A percentile compares a stretch with the other conserved stretches of the same genome.
phyloP scores from a whole-genome alignment of 768 basidiomycete species.

The Guyanaporus albipodus region DNA sequence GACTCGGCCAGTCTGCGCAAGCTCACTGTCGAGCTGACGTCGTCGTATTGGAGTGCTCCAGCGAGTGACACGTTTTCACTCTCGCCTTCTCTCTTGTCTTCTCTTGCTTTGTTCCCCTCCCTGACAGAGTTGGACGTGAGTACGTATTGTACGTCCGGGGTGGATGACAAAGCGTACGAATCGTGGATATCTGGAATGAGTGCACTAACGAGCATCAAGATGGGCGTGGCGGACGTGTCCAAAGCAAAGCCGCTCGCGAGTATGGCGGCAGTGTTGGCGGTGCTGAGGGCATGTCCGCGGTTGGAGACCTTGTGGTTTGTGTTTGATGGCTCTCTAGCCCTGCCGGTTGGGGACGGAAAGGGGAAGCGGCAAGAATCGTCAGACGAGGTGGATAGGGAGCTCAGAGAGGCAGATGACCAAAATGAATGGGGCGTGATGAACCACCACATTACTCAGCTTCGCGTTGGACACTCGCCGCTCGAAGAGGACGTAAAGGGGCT shows the following conservation, averaged over 20 bases:
- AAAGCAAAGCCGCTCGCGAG: slow-evolving; percentile 18
- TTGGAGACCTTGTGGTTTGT: slow-evolving; percentile 19
- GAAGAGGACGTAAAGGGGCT: slow-evolving; percentile 8
- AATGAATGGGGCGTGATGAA: slow-evolving; percentile 21
- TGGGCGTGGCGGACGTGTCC: slow-evolving; percentile 18
- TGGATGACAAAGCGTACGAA: slow-evolving; percentile 20
- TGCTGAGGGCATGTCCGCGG: slow-evolving; percentile 17
- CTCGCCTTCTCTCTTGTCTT: slow-evolving; percentile 9
- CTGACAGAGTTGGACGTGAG: slow-evolving; percentile 21
- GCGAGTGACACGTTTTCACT: slow-evolving; percentile 23
- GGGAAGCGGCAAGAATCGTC: background rate
- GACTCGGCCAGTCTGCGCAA: slow-evolving; percentile 8
- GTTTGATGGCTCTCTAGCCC: slow-evolving; percentile 18
- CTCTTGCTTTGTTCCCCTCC: slow-evolving; percentile 13
- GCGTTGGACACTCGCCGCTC: slow-evolving; percentile 24
- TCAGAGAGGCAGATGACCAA: background rate
- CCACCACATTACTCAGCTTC: slow-evolving; percentile 11
- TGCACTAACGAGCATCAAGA: slow-evolving; percentile 14
- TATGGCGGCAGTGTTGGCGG: slow-evolving; percentile 16
- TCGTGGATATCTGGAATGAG: slow-evolving; percentile 13
- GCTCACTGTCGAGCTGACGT: slow-evolving; percentile 23
- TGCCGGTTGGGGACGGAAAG: background rate
- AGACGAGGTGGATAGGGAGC: background rate
- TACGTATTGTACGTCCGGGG: slow-evolving; percentile 13
- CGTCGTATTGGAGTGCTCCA: slow-evolving; percentile 26